phyloP scores from a whole-genome alignment of 768 basidiomycete species.

The Auricularia sp. region DNA sequence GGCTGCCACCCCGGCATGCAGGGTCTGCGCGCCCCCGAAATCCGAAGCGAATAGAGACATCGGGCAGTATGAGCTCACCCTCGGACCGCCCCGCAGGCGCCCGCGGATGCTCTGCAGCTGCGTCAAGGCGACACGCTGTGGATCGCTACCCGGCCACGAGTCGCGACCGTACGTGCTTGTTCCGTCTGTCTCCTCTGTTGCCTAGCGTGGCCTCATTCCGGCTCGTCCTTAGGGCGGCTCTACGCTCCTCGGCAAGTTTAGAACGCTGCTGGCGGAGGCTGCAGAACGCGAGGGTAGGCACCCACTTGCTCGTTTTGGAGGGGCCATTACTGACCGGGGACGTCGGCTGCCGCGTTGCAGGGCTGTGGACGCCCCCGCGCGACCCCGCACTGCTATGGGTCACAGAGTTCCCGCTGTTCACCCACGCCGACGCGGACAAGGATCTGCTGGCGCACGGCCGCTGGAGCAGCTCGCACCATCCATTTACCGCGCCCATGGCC shows the following conservation, averaged over 20 bases:
- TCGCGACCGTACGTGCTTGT: conserved; percentile 38
- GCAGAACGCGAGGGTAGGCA: conserved; percentile 53
- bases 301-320: conserved; percentile 7
- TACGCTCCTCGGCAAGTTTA: conserved; percentile 64
- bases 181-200: conserved; percentile 1
- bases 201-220: conserved; percentile 9
- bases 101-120: conserved; percentile 35
- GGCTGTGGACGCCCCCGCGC: conserved; percentile 42
- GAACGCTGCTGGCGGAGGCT: conserved; percentile 53
- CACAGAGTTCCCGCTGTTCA: conserved; percentile 90
- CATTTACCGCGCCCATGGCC: conserved; percentile 92
- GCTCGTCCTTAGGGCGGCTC: conserved; percentile 60
- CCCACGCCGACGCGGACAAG: conserved; percentile 79
- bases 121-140: conserved; percentile 46
- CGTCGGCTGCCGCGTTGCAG: conserved; percentile 22
- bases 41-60: no score
- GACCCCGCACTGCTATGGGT: conserved; percentile 87
- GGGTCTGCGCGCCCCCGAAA: no score
- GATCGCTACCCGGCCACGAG: conserved; percentile 40
- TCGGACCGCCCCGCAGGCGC: not conserved
- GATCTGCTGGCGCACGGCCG: conserved; percentile 74
- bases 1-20: no score
- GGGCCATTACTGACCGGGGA: conserved; percentile 5
- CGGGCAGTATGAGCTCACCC: no score
- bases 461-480: conserved; percentile 91